A percentile compares a stretch with the other conserved stretches of the same genome.
phyloP scores from a whole-genome alignment of 2,329 filamentous ascomycete species.

The Trichocomaceae sp. region DNA sequence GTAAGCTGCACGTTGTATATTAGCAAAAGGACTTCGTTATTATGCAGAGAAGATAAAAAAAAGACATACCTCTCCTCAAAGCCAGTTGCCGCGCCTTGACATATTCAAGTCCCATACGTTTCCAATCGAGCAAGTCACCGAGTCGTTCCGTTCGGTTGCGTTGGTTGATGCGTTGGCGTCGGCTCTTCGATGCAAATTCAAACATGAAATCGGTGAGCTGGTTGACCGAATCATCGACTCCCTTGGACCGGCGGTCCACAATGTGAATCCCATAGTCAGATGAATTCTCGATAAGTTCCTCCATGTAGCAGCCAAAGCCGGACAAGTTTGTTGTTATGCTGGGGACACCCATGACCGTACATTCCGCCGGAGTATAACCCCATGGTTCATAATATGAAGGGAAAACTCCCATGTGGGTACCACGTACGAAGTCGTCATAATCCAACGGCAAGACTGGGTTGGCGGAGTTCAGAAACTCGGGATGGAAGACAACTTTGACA shows the following conservation, averaged over 20 bases:
- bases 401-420: conserved; percentile 92
- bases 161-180: conserved; percentile 96
- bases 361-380: conserved; percentile 97
- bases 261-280: conserved; percentile 99
- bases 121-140: conserved; percentile 95
- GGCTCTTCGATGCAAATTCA: conserved; percentile 87
- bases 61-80: conserved; percentile 56
- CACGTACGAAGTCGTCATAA: conserved; percentile 97
- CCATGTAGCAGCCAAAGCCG: conserved; percentile 98
- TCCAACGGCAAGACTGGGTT: conserved; percentile 93
- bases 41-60: background rate
- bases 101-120: conserved; percentile 98
- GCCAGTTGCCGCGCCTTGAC: conserved; percentile 94
- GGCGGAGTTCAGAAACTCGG: conserved; percentile 91
- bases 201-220: conserved; percentile 89
- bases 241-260: conserved; percentile 90
- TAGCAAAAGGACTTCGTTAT: background rate
- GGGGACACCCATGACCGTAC: conserved; percentile 97
- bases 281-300: conserved; percentile 96
- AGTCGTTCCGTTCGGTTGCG: conserved; percentile 92
- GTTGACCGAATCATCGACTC: conserved; percentile 94
- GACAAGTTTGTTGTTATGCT: conserved; percentile 98
- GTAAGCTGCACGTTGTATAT: conserved; percentile 54
- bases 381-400: conserved; percentile 98
- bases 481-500: conserved; percentile 97